Percentiles rank a stretch among this genome's conserved stretches.
Conservation (phyloP, 2,329 filamentous ascomycete species). For the Cladophialophora immunda region DNA sequence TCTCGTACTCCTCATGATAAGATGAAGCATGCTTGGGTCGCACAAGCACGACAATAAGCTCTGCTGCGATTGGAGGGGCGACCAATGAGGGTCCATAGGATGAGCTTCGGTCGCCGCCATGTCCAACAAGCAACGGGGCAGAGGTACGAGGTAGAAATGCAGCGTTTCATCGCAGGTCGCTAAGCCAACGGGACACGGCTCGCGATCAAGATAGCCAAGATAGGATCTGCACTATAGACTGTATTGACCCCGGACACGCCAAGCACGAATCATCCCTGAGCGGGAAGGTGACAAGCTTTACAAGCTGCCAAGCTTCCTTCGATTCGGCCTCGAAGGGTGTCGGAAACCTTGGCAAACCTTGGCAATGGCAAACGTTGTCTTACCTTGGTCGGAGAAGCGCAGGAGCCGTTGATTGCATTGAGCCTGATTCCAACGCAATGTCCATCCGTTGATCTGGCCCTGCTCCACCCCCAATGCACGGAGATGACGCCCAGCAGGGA, state of each 20-base stretch:
- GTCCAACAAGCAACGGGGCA: conserved; percentile 14
- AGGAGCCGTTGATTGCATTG: too few species aligned
- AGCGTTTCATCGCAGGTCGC: conserved; percentile 27
- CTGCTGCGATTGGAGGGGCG: conserved; percentile 22
- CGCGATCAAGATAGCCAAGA: conserved; percentile 9
- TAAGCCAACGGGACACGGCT: conserved; percentile 9
- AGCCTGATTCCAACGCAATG: background rate
- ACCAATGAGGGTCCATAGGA: conserved; percentile 16
- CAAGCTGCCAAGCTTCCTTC: conserved; percentile 12
- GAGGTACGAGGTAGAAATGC: conserved; percentile 20
- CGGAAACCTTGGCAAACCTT: background rate
- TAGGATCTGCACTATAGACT: conserved; percentile 18
- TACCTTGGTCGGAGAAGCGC: background rate
- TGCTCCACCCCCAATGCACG: background rate
- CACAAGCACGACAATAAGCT: conserved; percentile 27
- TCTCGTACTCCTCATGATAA: conserved; percentile 26
- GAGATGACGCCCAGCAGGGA: background rate
- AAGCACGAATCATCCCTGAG: conserved; percentile 15
- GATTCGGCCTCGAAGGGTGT: background rate
- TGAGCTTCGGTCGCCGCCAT: conserved; percentile 18
- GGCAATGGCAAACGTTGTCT: background rate
- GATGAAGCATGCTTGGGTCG: conserved; percentile 17
- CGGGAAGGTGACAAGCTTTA: conserved; percentile 24
- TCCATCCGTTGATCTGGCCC: background rate
- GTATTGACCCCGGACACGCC: conserved; percentile 16